Base-by-base conservation (phyloP, 495 filamentous ascomycete genomes). In the Tuber calosporum region DNA sequence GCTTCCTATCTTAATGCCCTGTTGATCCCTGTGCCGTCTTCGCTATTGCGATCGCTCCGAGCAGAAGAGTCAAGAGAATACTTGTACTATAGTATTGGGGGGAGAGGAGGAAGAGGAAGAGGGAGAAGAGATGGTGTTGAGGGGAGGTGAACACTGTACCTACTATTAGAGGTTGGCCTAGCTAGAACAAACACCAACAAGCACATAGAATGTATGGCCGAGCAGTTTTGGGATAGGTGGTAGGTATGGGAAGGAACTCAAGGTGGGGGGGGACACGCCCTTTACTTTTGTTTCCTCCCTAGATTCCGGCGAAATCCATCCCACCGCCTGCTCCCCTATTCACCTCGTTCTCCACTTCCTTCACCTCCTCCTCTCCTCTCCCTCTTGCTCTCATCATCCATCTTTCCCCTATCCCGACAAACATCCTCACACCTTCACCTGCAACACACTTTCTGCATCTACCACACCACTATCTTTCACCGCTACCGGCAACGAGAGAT, bases 381-480 rank as follows among this genome's bases (percentile, higher is more conserved):
- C 26, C 30, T 34, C 53, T 34, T 34, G 26, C 53, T 17, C 53
- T 62, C 53, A 62, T 34, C 53, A 62, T 9, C 26, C 53, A 34
- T 62, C 53, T 34, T n/a, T 26, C 45, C 20, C 19, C 26, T 26
- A 34, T 30, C 53, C 34, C 19, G 53, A 62, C 53, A 62, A 62
- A 62, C 53, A 62, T 62, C 53, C 26, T 62, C 53, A 34, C 53
- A 34, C 17, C 26, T 62, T 62, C 13, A 30, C 53, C 26, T 62
- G 26, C 13, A 26, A 62, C 53, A 62, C 53, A 62, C 53, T 26
- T 34, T 26, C 53, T 37, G 58, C 40, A 39, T 66, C 67, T 34
- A 48, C 26, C 39, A 74, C 40, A 62, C 20, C 39, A 34, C 41
- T 58, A 26, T 53, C 67, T 39, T 70, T 22, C 68, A 70, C 22